Conservation (phyloP, 176 grass and related monocot genomes). For the Neostapfia colusana region DNA sequence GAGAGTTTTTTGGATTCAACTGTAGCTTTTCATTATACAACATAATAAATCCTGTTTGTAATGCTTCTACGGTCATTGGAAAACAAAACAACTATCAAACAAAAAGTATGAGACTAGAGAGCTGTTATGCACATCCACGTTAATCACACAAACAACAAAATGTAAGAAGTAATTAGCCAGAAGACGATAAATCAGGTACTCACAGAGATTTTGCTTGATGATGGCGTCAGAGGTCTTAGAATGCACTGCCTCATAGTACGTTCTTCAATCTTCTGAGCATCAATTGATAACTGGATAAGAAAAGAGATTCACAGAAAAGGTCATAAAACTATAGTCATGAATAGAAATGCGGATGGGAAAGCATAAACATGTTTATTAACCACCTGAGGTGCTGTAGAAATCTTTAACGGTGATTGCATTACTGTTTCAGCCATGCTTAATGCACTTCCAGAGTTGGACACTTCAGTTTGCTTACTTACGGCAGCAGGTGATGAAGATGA, state of each 20-base stretch:
- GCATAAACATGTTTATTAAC: conserved; percentile 8
- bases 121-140: not conserved
- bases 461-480: conserved; percentile 37
- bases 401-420: conserved; percentile 58
- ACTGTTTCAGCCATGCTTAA: conserved; percentile 82
- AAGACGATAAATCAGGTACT: conserved; percentile 27
- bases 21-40: conserved; percentile 7
- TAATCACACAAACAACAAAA: conserved; percentile 30
- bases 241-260: conserved; percentile 56
- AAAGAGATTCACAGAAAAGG: conserved; percentile 1
- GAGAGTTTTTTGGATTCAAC: not conserved
- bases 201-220: conserved; percentile 65
- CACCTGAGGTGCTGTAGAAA: conserved; percentile 59
- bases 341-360: conserved; percentile 4
- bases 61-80: not conserved
- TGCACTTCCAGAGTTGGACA: conserved; percentile 20
- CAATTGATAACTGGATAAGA: conserved; percentile 50
- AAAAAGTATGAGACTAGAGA: not conserved
- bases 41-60: not conserved
- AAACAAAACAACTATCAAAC: conserved; percentile 17
- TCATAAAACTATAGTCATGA: conserved; percentile 2
- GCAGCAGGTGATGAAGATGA: conserved; percentile 29
- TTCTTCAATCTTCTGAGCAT: conserved; percentile 76
- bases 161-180: not conserved
- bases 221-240: conserved; percentile 67